These are phyloP conservation scores for Candida hungchunana DNA, from an alignment of 805 yeast genomes.

Conservation along the genomic window DNA sequence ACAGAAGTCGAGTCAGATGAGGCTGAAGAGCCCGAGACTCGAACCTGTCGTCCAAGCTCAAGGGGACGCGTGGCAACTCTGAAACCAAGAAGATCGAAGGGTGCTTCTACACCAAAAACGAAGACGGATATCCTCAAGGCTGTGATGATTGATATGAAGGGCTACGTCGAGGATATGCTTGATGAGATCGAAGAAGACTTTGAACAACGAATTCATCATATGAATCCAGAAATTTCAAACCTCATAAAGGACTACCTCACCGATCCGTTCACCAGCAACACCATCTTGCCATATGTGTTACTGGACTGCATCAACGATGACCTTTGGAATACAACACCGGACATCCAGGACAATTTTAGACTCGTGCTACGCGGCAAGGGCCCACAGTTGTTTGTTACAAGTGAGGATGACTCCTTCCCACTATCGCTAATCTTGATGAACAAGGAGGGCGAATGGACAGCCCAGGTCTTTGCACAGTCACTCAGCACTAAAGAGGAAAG, in stretches of 20 bases:
- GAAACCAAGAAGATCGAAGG: too few species aligned
- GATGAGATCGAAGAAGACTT: not conserved
- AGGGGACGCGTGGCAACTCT: too few species aligned
- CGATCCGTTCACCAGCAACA: not conserved
- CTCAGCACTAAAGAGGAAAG: not conserved
- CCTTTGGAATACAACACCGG: conserved; percentile 3
- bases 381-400: conserved; percentile 2
- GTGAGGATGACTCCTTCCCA: conserved; percentile 1
- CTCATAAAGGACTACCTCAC: conserved; percentile 1
- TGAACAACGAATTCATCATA: not conserved
- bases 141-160: too few species aligned
- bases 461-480: not conserved
- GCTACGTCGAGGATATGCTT: conserved; percentile 1
- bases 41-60: too few species aligned
- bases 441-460: conserved; percentile 1
- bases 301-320: conserved; percentile 10
- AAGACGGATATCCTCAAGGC: too few species aligned
- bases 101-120: too few species aligned
- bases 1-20: not conserved
- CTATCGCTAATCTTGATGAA: not conserved
- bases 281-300: conserved; percentile 6
- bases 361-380: conserved; percentile 4
- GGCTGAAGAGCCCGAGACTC: not conserved
- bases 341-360: conserved; percentile 3
- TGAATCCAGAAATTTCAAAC: not conserved